Evolutionary conservation across 257 asterid genomes (phyloP).

Genomic region (Solanum etuberosum): DNA sequence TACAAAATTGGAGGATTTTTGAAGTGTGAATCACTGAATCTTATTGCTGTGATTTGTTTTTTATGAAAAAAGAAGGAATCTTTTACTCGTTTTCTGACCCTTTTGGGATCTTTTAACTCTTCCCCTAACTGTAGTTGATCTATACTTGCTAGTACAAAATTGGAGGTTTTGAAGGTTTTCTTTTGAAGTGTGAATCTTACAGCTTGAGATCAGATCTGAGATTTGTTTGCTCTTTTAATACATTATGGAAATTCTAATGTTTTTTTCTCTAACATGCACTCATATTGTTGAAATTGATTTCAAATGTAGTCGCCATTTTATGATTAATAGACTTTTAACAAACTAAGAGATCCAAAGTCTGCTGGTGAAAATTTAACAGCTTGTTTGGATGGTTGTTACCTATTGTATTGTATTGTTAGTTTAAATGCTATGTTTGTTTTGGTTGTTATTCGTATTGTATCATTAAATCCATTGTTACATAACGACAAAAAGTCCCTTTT

Average conservation of each 20-base stretch:
- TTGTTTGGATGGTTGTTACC: neutral
- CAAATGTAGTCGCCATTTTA: neutral
- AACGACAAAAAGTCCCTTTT: neutral
- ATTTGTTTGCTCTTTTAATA: neutral
- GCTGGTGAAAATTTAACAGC: neutral
- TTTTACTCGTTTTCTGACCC: neutral
- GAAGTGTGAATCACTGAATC: neutral
- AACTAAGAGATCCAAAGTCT: neutral
- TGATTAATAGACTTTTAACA: neutral
- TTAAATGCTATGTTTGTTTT: neutral
- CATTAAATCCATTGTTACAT: neutral
- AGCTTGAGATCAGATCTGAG: neutral
- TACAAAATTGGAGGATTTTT: neutral
- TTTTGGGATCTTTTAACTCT: neutral
- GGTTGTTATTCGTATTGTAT: neutral
- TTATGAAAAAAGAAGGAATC: neutral
- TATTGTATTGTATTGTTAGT: neutral
- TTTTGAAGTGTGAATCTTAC: neutral
- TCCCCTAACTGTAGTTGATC: neutral
- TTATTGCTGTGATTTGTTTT: neutral
- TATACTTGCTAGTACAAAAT: neutral
- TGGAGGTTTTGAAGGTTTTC: neutral
- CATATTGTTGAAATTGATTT: neutral
- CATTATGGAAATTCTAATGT: neutral
- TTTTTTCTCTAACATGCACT: neutral